A percentile compares a stretch with the other conserved stretches of the same genome.
phyloP scores from a whole-genome alignment of 306 rosid genomes.

The Fragaria iinumae region DNA sequence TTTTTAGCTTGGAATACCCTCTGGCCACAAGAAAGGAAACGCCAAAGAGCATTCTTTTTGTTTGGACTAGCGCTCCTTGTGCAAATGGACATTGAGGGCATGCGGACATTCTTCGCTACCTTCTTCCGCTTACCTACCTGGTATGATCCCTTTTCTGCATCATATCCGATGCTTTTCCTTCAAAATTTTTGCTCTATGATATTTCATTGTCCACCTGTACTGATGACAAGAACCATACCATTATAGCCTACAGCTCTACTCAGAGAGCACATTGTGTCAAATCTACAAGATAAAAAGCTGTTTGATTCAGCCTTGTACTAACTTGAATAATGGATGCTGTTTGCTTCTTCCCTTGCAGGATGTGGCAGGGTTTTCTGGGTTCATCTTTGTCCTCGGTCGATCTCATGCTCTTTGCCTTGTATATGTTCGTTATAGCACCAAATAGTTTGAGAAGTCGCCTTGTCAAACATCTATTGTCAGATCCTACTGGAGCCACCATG shows the following conservation, averaged over 20 bases:
- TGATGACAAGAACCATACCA: neutral
- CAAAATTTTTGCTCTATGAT: neutral
- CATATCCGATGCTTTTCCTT: conserved; percentile 9
- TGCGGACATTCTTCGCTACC: conserved; percentile 82
- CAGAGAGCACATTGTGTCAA: neutral
- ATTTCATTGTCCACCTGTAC: neutral
- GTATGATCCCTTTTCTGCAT: conserved; percentile 44
- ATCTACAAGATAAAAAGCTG: neutral
- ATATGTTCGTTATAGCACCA: conserved; percentile 91
- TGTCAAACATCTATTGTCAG: conserved; percentile 78
- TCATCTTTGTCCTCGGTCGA: conserved; percentile 82
- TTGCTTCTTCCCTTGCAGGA: conserved; percentile 51
- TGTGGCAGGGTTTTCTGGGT: conserved; percentile 98
- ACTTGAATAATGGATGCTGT: conserved; percentile 10
- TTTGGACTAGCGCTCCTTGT: conserved; percentile 86
- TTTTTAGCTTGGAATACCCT: conserved; percentile 87
- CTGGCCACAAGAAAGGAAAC: conserved; percentile 97
- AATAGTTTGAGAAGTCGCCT: conserved; percentile 82
- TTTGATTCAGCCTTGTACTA: neutral
- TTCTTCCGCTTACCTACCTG: conserved; percentile 89
- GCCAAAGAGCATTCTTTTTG: conserved; percentile 92
- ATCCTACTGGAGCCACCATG: conserved; percentile 91
- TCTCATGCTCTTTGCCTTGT: conserved; percentile 70
- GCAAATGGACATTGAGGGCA: conserved; percentile 86
- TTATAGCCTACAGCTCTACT: neutral